These are phyloP conservation scores for Albophoma yamanashiensis DNA, from an alignment of 2,329 filamentous ascomycete genomes.

Conservation along the genomic window DNA sequence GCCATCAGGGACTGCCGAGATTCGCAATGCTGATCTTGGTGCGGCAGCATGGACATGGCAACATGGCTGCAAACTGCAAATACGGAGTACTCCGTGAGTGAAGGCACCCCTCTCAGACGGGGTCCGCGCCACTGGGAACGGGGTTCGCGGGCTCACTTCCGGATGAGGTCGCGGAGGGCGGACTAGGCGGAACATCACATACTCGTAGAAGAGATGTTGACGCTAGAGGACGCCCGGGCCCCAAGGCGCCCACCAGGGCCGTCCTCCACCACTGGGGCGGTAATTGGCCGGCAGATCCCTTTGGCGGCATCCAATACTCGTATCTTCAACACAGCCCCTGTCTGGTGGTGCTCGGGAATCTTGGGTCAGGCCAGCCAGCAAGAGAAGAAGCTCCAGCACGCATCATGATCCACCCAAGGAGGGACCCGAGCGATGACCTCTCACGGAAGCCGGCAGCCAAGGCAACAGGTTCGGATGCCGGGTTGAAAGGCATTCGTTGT, in stretches of 20 bases:
- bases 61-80: not conserved
- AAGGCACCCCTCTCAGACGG: not conserved
- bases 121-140: not conserved
- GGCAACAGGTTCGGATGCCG: not conserved
- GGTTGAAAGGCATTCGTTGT: not conserved
- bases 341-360: not conserved
- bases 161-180: not conserved
- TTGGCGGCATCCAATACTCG: not conserved
- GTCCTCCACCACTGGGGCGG: not conserved
- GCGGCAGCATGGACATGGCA: not conserved
- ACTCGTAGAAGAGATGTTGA: not conserved
- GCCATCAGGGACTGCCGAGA: not conserved
- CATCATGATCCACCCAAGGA: not conserved
- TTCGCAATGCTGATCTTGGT: not conserved
- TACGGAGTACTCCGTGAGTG: not conserved
- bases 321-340: not conserved
- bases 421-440: not conserved
- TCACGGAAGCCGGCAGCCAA: not conserved
- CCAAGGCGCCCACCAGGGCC: not conserved
- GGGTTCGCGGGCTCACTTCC: not conserved
- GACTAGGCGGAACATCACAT: not conserved
- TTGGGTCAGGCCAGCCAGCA: too few species aligned
- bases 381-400: not conserved
- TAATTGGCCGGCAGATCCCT: not conserved
- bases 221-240: not conserved